Base-by-base conservation (phyloP, 768 basidiomycete genomes). In the Phaeotremella skinneri region DNA sequence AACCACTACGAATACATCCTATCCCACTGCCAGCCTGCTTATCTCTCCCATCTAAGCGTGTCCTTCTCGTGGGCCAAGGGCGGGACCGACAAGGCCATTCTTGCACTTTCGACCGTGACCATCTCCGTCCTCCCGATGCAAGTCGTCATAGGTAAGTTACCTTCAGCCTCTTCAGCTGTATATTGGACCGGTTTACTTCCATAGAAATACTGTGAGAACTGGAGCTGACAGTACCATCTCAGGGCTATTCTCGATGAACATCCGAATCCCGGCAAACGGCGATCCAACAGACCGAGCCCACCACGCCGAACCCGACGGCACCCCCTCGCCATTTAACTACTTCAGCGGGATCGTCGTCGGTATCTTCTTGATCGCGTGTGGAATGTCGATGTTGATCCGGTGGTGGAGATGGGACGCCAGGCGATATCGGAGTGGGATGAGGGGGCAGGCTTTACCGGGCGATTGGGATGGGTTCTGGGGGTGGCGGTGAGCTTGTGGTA, bases 1-100 rank as follows among this genome's bases (percentile, higher is more conserved):
- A 81, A 79, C 11, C 88, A 94, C 76, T 90, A 89, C 77, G 91
- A 97, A 71, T 87, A 87, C 29, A 87, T 91, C 78, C 81, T 97
- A 49, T 86, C 87, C 62, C 87, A 93, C 64, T 88, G 88, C 17
- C 90, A 93, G 67, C 90, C 90, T 0, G 85, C 85, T 1, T 93
- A 93, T 74, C 79, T 93, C 4, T 83, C 86, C 13, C 86, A 91
- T 55, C 82, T 97, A 4, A 83, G 85, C 5, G 78, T 86, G 1
- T 81, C 82, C 16, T 82, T 85, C 32, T 81, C 82, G 4, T 79
- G 80, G 31, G 82, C 85, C 1, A 85, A 86, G 73, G 79, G 81
- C 6, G 83, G 82, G 4, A 83, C 83, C 3, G 88, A 89, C 73
- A 83, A 82, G 63, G 83, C 85, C 14, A 76, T 91, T 21, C 69